Conservation (phyloP, 1,284 basidiomycete species). For the Pulveroboletus sp. region DNA sequence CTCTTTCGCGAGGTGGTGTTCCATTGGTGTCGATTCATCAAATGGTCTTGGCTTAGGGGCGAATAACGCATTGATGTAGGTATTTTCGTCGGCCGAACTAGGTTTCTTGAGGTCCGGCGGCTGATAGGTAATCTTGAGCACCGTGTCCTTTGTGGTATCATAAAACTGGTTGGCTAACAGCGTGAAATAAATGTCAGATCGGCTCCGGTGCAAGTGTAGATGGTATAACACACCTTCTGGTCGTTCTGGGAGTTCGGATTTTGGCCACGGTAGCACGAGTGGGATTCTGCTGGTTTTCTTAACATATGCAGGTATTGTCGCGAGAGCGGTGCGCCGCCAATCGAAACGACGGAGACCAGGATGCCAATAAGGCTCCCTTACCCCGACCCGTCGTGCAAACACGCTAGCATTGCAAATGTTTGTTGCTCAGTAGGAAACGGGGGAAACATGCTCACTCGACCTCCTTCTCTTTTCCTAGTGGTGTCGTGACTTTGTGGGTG, state of each 20-base stretch:
- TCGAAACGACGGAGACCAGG: slow-evolving; percentile 46
- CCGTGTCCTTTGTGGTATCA: slow-evolving; percentile 56
- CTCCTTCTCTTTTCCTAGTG: slow-evolving; percentile 42
- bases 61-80: slow-evolving; percentile 56
- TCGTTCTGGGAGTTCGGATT: slow-evolving; percentile 38
- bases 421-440: slow-evolving; percentile 43
- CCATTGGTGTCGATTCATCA: slow-evolving; percentile 55
- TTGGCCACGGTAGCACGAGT: slow-evolving; percentile 67
- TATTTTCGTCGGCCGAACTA: slow-evolving; percentile 45
- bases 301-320: slow-evolving; percentile 58
- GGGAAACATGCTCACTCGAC: slow-evolving; percentile 37
- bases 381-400: slow-evolving; percentile 67
- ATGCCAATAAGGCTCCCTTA: slow-evolving; percentile 56
- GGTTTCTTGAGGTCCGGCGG: slow-evolving; percentile 46
- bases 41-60: slow-evolving; percentile 41
- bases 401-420: slow-evolving; percentile 44
- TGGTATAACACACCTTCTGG: slow-evolving; percentile 44
- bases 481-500: slow-evolving; percentile 39
- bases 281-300: slow-evolving; percentile 36
- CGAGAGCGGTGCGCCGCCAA: slow-evolving; percentile 65
- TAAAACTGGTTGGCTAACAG: slow-evolving; percentile 45
- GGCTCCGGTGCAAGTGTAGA: background rate
- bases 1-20: slow-evolving; percentile 60
- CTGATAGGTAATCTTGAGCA: slow-evolving; percentile 63
- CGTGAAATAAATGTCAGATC: slow-evolving; percentile 8